Base-by-base conservation (phyloP, 1,139 yeast genomes). In the Taphrina deformans region DNA sequence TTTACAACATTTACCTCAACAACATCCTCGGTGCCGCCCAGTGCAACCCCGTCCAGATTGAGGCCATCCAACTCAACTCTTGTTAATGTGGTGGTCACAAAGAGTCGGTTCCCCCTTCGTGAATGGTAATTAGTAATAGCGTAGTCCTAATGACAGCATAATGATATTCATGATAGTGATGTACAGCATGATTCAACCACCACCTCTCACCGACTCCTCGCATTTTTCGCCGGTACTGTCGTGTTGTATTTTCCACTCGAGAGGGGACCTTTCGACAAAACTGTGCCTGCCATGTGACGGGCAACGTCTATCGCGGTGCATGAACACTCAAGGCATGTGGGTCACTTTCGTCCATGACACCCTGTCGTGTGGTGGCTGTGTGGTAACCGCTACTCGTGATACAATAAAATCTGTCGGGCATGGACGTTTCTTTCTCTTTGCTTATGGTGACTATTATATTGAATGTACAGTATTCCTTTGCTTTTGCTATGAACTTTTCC, bases 1-100 rank as follows among this genome's bases (percentile, higher is more conserved):
- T 88, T 85, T 87, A 85, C 87, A 88, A 88, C 84, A 82, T 88
- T 77, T 88, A 88, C 79, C 46, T 48, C 51, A 24, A 52, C 50
- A 89, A 87, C 74, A 80, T 85, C 78, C 78, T 82, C 70, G 78
- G 85, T 69, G 91, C 88, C 71, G 78, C 75, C 56, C 90, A 86
- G 76, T 88, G 95, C 81, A 70, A 77, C 65, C 80, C 84, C 61
- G 89, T 88, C 71, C 78, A 85, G 76, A 82, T 88, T 48, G 65
- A 61, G 50, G 63, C 56, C 23, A 40, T 59, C 31, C 63, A 59
- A 56, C 63, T 59, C 63, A 59, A 59, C 63, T 33, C 55, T 31
- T 59, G 63, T 23, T 59, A 59, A 29, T 10, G 33, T 6, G 10
- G 10, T 29, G 6, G 33, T 6, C 33, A 29, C 33, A 10, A 29